A percentile compares a stretch with the other conserved stretches of the same genome.
Conservation (phyloP, 192 early-diverging fungal genomes). For the Umbelopsis ramanniana region DNA sequence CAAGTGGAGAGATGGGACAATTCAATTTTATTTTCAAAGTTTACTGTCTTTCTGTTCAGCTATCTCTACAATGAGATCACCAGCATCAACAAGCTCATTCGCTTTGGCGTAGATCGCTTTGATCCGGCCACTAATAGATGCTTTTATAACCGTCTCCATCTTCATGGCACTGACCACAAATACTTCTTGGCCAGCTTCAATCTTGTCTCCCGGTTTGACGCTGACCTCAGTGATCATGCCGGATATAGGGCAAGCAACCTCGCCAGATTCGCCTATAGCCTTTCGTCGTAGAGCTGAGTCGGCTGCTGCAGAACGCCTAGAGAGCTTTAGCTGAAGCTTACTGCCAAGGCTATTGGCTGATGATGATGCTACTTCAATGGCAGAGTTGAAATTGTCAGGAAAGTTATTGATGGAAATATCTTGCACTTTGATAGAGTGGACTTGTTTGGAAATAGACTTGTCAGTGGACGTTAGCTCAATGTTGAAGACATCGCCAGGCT, state of each 20-base stretch:
- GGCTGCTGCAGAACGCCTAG: conserved; percentile 14
- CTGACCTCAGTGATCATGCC: conserved; percentile 38
- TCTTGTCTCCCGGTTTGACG: conserved; percentile 30
- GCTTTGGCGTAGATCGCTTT: conserved; percentile 25
- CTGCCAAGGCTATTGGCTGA: conserved; percentile 2
- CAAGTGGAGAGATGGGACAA: neutral
- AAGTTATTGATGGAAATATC: conserved; percentile 34
- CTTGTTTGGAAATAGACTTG: neutral
- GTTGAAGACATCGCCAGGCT: conserved; percentile 38
- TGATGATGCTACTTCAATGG: conserved; percentile 1
- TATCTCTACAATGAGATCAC: conserved; percentile 38
- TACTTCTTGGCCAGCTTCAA: conserved; percentile 34
- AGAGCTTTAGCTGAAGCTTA: neutral
- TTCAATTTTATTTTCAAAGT: conserved; percentile 8
- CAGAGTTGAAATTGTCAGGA: conserved; percentile 27
- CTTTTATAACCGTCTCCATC: conserved; percentile 43
- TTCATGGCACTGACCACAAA: conserved; percentile 44
- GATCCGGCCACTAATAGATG: conserved; percentile 23
- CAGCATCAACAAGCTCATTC: conserved; percentile 39
- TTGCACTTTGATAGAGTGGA: conserved; percentile 28
- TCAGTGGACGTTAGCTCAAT: conserved; percentile 12
- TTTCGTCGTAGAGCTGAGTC: conserved; percentile 26
- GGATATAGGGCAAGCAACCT: conserved; percentile 34
- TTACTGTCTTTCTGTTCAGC: conserved; percentile 28
- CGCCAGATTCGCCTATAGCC: conserved; percentile 15